These are phyloP conservation scores for Yamadazyma sp. DNA, from an alignment of 805 yeast genomes.

Conservation along the genomic window DNA sequence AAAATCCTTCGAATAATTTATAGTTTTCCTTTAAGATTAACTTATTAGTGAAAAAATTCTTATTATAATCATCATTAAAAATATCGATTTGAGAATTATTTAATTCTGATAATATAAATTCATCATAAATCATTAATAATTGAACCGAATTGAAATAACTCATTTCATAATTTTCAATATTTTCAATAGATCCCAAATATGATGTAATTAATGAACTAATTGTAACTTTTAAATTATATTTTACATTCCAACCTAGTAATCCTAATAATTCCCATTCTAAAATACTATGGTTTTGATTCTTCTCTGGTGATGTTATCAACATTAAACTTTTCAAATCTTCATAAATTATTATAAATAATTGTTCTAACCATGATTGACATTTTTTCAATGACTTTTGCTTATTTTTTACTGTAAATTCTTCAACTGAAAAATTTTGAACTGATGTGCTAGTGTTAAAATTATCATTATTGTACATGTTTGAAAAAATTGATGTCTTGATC, in stretches of 20 bases:
- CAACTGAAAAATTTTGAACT: background rate
- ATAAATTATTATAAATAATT: constrained; percentile 63
- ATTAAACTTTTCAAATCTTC: constrained; percentile 48
- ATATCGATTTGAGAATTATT: constrained; percentile 29
- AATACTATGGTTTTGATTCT: constrained; percentile 48
- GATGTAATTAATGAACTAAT: constrained; percentile 41
- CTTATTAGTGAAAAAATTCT: constrained; percentile 28
- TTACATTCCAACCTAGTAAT: constrained; percentile 44
- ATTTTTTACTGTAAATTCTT: constrained; percentile 18
- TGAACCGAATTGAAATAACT: constrained; percentile 56
- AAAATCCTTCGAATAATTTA: constrained; percentile 17
- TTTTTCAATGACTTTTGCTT: constrained; percentile 12
- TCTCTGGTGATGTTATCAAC: constrained; percentile 20
- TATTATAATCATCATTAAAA: constrained; percentile 26
- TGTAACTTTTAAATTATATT: constrained; percentile 35
- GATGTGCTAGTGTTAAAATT: too few species aligned
- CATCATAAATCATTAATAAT: constrained; percentile 47
- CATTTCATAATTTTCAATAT: constrained; percentile 53
- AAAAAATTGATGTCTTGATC: constrained; percentile 64
- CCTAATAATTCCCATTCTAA: constrained; percentile 77
- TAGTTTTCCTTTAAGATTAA: constrained; percentile 27
- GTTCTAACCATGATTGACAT: constrained; percentile 80
- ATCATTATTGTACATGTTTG: background rate
- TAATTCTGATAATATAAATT: constrained; percentile 35
- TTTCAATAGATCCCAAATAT: constrained; percentile 45